Evolutionary conservation across 768 basidiomycete species (phyloP).

Genomic region (Podaxis sp.): DNA sequence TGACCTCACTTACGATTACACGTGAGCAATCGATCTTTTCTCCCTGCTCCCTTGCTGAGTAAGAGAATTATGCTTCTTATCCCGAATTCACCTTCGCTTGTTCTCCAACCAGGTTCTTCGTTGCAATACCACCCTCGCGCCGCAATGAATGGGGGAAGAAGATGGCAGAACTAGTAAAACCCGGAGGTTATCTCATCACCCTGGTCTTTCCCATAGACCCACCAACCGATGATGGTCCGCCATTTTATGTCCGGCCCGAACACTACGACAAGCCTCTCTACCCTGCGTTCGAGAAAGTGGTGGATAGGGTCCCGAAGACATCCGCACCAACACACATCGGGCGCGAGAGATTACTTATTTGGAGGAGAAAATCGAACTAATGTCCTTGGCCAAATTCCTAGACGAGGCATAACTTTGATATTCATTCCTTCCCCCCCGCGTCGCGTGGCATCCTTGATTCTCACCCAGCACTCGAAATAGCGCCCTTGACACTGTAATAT

Average conservation of each 20-base stretch:
- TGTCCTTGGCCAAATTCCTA: not conserved
- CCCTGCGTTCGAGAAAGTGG: slow-evolving; percentile 49
- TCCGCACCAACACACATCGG: slow-evolving; percentile 42
- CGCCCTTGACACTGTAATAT: no score
- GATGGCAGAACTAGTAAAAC: slow-evolving; percentile 55
- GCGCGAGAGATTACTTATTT: slow-evolving; percentile 54
- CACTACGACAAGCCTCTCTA: slow-evolving; percentile 54
- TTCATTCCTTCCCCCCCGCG: slow-evolving; percentile 14
- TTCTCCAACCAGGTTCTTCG: slow-evolving; percentile 57
- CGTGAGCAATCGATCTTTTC: slow-evolving; percentile 32
- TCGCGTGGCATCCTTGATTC: no score
- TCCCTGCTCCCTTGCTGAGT: not conserved
- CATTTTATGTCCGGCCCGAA: slow-evolving; percentile 58
- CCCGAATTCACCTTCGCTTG: not conserved
- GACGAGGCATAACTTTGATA: not conserved
- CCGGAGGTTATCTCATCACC: slow-evolving; percentile 63
- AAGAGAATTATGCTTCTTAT: not conserved
- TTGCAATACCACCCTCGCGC: slow-evolving; percentile 59
- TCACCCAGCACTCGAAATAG: no score
- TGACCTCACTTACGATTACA: slow-evolving; percentile 68
- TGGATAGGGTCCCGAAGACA: slow-evolving; percentile 50
- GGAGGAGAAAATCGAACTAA: slow-evolving; percentile 35
- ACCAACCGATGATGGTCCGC: slow-evolving; percentile 51
- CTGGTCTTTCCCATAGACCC: slow-evolving; percentile 57
- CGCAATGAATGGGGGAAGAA: slow-evolving; percentile 58